phyloP scores from a whole-genome alignment of 345 rosid species.

The Citropsis articulata region DNA sequence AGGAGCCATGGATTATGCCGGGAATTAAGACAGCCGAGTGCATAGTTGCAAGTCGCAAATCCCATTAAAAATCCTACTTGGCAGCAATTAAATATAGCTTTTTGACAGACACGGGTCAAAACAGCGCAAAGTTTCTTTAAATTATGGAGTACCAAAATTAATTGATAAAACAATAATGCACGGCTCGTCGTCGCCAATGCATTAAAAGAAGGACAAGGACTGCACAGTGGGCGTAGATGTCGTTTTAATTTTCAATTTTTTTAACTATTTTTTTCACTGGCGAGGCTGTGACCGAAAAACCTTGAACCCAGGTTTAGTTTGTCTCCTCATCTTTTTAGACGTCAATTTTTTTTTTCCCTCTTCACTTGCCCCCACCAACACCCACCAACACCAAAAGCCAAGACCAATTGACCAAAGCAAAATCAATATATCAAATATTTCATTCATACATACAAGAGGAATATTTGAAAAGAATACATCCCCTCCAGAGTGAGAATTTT shows the following conservation, averaged over 20 bases:
- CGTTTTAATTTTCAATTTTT: not conserved
- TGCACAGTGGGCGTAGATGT: not conserved
- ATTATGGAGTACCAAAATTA: not conserved
- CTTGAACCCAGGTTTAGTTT: not conserved
- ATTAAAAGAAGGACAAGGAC: constrained; percentile 18
- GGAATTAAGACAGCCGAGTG: constrained; percentile 13
- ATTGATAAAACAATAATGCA: not conserved
- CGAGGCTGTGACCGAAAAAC: not conserved
- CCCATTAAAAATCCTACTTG: not conserved
- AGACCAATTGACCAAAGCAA: not conserved
- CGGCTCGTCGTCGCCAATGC: not conserved
- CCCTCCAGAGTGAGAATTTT: no score
- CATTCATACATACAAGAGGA: no score
- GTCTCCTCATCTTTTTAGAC: not conserved
- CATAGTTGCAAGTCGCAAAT: not conserved
- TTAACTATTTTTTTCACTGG: not conserved
- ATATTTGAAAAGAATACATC: no score
- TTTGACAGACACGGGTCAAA: not conserved
- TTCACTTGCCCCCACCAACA: constrained; percentile 12
- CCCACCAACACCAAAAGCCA: constrained; percentile 12
- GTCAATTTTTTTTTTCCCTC: not conserved
- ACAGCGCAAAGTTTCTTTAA: not conserved
- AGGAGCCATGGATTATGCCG: constrained; percentile 21
- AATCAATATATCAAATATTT: not conserved
- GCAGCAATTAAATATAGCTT: not conserved